phyloP scores from a whole-genome alignment of 768 basidiomycete genomes.

The Hirschioporus abietinus region DNA sequence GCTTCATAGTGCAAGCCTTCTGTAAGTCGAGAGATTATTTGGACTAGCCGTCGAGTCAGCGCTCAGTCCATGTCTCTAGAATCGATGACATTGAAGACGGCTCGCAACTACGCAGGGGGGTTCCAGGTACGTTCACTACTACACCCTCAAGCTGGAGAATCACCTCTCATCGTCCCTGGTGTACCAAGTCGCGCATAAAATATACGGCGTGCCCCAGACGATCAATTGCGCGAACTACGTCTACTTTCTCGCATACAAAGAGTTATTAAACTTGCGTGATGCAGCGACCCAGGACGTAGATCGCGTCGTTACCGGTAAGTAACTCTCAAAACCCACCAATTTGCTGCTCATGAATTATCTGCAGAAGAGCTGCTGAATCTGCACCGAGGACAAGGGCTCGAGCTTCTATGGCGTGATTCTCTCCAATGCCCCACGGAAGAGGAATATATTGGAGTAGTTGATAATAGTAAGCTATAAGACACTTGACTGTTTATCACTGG shows the following conservation, averaged over 20 bases:
- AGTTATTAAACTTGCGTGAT: slow-evolving; percentile 31
- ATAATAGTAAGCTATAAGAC: slow-evolving; percentile 32
- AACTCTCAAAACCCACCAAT: slow-evolving; percentile 16
- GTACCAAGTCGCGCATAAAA: slow-evolving; percentile 38
- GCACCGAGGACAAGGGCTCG: slow-evolving; percentile 47
- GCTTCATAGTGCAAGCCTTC: slow-evolving; percentile 43
- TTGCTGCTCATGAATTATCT: background rate
- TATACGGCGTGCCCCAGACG: slow-evolving; percentile 47
- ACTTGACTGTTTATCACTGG: background rate
- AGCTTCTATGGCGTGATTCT: slow-evolving; percentile 45
- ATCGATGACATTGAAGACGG: slow-evolving; percentile 45
- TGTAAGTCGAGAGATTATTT: slow-evolving; percentile 26
- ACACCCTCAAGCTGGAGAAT: background rate
- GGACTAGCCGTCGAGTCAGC: background rate
- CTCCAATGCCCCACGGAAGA: slow-evolving; percentile 45
- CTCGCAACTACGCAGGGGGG: slow-evolving; percentile 35
- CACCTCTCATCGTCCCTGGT: background rate
- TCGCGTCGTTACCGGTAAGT: slow-evolving; percentile 31
- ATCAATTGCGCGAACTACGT: slow-evolving; percentile 50
- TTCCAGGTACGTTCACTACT: slow-evolving; percentile 26
- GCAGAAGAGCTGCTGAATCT: slow-evolving; percentile 45
- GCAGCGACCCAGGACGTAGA: slow-evolving; percentile 8
- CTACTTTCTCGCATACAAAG: slow-evolving; percentile 45
- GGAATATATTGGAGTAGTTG: slow-evolving; percentile 47
- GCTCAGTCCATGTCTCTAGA: slow-evolving; percentile 18